phyloP scores from a whole-genome alignment of 768 basidiomycete genomes.

The Tulasnella sp. region DNA sequence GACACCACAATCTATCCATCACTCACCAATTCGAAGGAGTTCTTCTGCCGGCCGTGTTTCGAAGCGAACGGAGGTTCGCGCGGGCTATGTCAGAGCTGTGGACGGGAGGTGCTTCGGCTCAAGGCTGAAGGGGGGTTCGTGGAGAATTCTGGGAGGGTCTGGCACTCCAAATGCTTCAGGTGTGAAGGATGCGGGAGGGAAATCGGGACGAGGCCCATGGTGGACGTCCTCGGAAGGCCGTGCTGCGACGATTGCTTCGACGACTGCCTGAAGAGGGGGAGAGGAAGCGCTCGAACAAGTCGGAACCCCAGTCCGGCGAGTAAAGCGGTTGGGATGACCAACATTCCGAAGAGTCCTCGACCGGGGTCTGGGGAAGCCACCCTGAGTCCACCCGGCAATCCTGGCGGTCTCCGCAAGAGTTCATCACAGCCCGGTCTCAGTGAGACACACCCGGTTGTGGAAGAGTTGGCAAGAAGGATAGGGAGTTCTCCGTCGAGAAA shows the following conservation, averaged over 20 bases:
- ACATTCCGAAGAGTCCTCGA: slow-evolving; percentile 43
- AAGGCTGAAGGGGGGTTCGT: slow-evolving; percentile 79
- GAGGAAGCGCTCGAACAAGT: slow-evolving; percentile 12
- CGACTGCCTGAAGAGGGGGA: slow-evolving; percentile 53
- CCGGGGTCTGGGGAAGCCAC: slow-evolving; percentile 36
- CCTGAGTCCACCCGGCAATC: slow-evolving; percentile 43
- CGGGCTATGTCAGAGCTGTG: slow-evolving; percentile 69
- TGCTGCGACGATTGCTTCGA: slow-evolving; percentile 84
- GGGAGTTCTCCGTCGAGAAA: slow-evolving; percentile 45
- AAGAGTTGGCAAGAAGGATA: slow-evolving; percentile 64
- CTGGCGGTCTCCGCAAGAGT: slow-evolving; percentile 52
- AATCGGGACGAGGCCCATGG: slow-evolving; percentile 74
- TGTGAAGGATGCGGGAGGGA: slow-evolving; percentile 74
- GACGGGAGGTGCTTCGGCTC: slow-evolving; percentile 70
- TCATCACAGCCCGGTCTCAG: slow-evolving; percentile 49
- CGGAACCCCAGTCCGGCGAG: slow-evolving; percentile 33
- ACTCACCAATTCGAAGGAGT: slow-evolving; percentile 49
- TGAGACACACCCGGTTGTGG: slow-evolving; percentile 57
- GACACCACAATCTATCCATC: too few species aligned
- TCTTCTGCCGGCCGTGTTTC: slow-evolving; percentile 78
- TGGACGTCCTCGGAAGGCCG: slow-evolving; percentile 80
- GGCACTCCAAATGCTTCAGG: slow-evolving; percentile 82
- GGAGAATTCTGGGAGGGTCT: slow-evolving; percentile 67
- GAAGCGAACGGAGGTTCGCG: slow-evolving; percentile 72
- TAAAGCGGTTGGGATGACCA: slow-evolving; percentile 38